Evolutionary conservation across 1,284 basidiomycete species (phyloP).

Genomic region (Naganishia liquefaciens): DNA sequence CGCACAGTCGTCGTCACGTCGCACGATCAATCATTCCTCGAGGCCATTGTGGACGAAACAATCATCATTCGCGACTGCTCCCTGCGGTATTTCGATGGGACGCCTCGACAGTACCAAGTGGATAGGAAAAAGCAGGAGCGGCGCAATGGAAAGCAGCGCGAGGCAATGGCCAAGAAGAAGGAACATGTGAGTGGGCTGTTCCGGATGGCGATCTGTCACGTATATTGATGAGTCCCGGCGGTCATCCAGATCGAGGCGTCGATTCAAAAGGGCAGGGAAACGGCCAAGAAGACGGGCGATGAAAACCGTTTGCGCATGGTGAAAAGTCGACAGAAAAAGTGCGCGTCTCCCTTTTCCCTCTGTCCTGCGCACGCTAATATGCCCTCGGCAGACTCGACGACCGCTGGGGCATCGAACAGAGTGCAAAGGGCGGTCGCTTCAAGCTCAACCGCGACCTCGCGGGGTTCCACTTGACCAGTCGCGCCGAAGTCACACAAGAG

Average conservation of each 20-base stretch:
- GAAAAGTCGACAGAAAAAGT: conserved; percentile 65
- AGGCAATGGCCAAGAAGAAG: conserved; percentile 62
- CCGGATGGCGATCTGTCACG: background rate
- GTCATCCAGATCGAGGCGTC: conserved; percentile 52
- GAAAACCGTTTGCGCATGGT: conserved; percentile 64
- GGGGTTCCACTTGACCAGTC: conserved; percentile 58
- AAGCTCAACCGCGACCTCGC: conserved; percentile 65
- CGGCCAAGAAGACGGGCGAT: conserved; percentile 64
- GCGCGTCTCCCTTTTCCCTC: background rate
- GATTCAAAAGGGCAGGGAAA: conserved; percentile 58
- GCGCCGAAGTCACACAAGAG: conserved; percentile 60
- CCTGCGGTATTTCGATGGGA: conserved; percentile 65
- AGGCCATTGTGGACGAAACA: conserved; percentile 66
- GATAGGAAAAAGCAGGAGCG: conserved; percentile 60
- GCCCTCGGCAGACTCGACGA: conserved; percentile 54
- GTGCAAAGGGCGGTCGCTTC: conserved; percentile 59
- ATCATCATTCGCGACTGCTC: conserved; percentile 64
- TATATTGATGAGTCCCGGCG: background rate
- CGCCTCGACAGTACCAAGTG: conserved; percentile 58
- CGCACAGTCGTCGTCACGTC: conserved; percentile 65
- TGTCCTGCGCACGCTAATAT: background rate
- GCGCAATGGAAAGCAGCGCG: conserved; percentile 60
- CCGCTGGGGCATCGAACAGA: conserved; percentile 61
- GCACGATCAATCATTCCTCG: conserved; percentile 71
- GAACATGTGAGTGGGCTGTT: conserved; percentile 49